Evolutionary conservation across 495 filamentous ascomycete species (phyloP), one percentile per base, ranked within the genome.

Genomic region (Pyronema domesticum): DNA sequence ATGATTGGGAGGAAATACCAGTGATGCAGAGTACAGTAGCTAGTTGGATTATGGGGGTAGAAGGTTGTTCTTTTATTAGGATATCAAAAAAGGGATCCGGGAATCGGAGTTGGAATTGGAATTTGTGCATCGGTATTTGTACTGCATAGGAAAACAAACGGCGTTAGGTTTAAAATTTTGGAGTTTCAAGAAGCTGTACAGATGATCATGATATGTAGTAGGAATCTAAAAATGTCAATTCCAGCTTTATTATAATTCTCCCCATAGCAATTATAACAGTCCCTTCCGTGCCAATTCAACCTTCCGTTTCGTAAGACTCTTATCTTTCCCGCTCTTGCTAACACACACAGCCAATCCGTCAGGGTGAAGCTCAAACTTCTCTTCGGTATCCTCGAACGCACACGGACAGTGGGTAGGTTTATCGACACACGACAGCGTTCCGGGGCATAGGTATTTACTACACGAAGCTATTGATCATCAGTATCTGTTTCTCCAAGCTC

Each of bases 321-420:
- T 19, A n/a, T 64, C 68, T 58, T 72, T 73, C 48, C 69, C 56
- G 3, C 79, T 80, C 62, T 78, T 82, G 40, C 75, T 80, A 13
- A 80, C 72, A 63, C 82, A 86, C 43, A 83, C 65, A 10, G 80
- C 78, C 56, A 77, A 78, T 40, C 82, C 82, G 33, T 82, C 79
- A 1, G 46, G 23, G 23, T 80, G 78, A 37, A 86, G 65, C 60
- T 86, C 82, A 17, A 80, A 72, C 59, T 86, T 86, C 51, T 85
- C 82, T 65, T 86, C 82, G 1, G 78, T 72, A 37, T 70, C 69
- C 7, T 80, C 75, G 62, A 78, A 82, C 1, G 82, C 72, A 65
- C 82, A 86, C 1, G 82, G 82, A 62, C 82, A 86, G 63, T 86
- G 82, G 59, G 85, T 82, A 37, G 82, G 82, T 68, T 85, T 80